A percentile compares a stretch with the other conserved stretches of the same genome.
Evolutionary conservation across 306 rosid genomes (phyloP).

Genomic region (Dalbergia oliveri): DNA sequence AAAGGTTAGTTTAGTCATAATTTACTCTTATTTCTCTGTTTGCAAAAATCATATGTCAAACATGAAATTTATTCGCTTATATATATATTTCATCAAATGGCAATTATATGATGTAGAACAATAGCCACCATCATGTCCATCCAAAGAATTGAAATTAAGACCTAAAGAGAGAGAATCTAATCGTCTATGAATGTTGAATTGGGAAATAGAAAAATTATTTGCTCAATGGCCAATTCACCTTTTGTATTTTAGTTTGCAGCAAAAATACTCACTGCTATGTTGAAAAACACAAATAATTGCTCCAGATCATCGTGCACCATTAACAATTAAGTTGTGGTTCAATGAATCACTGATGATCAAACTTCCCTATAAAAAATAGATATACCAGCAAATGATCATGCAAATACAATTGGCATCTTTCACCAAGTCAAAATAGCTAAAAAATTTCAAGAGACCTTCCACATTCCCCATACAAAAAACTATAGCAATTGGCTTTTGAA

Average conservation of each 20-base stretch:
- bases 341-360: slow-evolving; percentile 86
- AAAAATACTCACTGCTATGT: slow-evolving; percentile 60
- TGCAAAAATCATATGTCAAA: neutral
- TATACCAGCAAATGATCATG: neutral
- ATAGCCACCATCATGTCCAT: slow-evolving; percentile 7
- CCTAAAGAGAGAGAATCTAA: neutral
- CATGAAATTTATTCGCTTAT: neutral
- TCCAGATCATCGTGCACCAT: slow-evolving; percentile 87
- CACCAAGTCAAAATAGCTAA: neutral
- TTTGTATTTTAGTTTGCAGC: slow-evolving; percentile 11
- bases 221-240: slow-evolving; percentile 3
- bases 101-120: neutral
- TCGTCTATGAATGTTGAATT: neutral
- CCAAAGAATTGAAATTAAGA: neutral
- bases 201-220: neutral
- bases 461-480: slow-evolving; percentile 89
- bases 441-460: slow-evolving; percentile 60
- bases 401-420: neutral
- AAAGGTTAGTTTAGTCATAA: neutral
- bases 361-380: slow-evolving; percentile 59
- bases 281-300: slow-evolving; percentile 82
- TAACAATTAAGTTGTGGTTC: slow-evolving; percentile 83
- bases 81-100: neutral
- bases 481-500: slow-evolving; percentile 76
- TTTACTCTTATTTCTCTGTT: neutral